phyloP scores from a whole-genome alignment of 1,284 basidiomycete genomes.

The Cutaneotrichosporon daszewskae region DNA sequence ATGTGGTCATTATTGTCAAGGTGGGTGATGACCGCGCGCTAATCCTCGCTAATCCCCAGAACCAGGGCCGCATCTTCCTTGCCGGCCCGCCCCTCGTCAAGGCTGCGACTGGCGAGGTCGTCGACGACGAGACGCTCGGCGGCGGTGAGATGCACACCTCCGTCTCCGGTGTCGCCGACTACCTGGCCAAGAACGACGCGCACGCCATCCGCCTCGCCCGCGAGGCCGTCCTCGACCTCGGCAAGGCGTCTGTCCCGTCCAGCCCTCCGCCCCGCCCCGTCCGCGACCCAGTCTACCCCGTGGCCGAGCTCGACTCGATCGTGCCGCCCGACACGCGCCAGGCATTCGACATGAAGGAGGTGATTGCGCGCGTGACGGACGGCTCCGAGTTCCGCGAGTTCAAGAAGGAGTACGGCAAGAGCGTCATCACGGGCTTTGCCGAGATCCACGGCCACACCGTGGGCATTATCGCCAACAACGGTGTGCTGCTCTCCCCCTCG shows the following conservation, averaged over 20 bases:
- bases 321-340: slow-evolving; percentile 83
- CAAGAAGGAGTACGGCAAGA: slow-evolving; percentile 88
- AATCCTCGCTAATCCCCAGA: too few relatives aligned
- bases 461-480: slow-evolving; percentile 88
- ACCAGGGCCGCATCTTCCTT: slow-evolving; percentile 92
- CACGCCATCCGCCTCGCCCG: slow-evolving; percentile 82
- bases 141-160: slow-evolving; percentile 88
- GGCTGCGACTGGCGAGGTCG: slow-evolving; percentile 87
- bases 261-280: slow-evolving; percentile 6
- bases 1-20: slow-evolving; percentile 86
- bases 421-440: slow-evolving; percentile 88
- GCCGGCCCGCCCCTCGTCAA: slow-evolving; percentile 92
- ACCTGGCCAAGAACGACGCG: slow-evolving; percentile 79
- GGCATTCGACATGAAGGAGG: slow-evolving; percentile 86
- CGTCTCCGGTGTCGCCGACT: slow-evolving; percentile 89
- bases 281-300: slow-evolving; percentile 64
- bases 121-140: slow-evolving; percentile 79
- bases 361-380: slow-evolving; percentile 85
- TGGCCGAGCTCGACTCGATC: slow-evolving; percentile 79
- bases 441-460: slow-evolving; percentile 78
- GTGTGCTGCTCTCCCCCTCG: slow-evolving; percentile 87
- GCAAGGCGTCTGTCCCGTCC: slow-evolving; percentile 34
- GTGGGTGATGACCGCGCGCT: too few relatives aligned
- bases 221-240: slow-evolving; percentile 72
- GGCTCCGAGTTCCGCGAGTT: slow-evolving; percentile 90